Conservation (phyloP, 2,329 filamentous ascomycete genomes). For the Pseudogymnoascus sp. region DNA sequence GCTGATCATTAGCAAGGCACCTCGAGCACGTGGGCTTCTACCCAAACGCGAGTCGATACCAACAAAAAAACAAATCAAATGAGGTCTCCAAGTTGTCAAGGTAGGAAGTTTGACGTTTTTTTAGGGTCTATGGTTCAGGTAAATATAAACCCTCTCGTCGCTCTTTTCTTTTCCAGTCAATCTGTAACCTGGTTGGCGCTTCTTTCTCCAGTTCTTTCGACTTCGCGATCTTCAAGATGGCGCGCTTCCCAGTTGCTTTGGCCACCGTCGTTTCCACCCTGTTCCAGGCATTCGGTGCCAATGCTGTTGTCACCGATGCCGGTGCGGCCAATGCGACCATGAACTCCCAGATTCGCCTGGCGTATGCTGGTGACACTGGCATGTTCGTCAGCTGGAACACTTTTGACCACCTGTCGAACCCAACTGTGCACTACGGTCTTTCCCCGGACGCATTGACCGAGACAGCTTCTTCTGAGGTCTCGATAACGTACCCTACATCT, state of each 20-base stretch:
- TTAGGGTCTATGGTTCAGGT: not conserved
- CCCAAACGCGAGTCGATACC: not conserved
- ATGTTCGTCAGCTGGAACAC: slow-evolving; percentile 32
- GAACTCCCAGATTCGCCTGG: slow-evolving; percentile 13
- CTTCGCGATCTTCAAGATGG: not conserved
- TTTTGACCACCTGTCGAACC: slow-evolving; percentile 22
- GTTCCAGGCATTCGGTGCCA: not conserved
- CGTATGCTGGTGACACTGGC: slow-evolving; percentile 19
- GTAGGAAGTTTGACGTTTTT: not conserved
- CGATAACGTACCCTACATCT: slow-evolving; percentile 28
- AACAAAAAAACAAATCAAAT: not conserved
- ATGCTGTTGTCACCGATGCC: not conserved
- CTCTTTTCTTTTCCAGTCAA: slow-evolving; percentile 1
- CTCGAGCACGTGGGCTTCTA: not conserved
- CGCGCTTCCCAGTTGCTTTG: not conserved
- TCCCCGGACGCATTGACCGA: slow-evolving; percentile 19
- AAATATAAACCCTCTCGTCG: not conserved
- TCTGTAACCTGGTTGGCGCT: not conserved
- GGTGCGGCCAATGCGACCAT: not conserved
- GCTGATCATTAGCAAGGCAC: not conserved
- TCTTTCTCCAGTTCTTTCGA: not conserved
- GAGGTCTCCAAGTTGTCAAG: not conserved
- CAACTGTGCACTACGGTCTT: slow-evolving; percentile 28
- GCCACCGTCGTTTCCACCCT: not conserved
- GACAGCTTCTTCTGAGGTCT: slow-evolving; percentile 23